Percentiles rank a stretch among this genome's conserved stretches.
Conservation (phyloP, 1,139 yeast species). For the Candida dubliniensis region DNA sequence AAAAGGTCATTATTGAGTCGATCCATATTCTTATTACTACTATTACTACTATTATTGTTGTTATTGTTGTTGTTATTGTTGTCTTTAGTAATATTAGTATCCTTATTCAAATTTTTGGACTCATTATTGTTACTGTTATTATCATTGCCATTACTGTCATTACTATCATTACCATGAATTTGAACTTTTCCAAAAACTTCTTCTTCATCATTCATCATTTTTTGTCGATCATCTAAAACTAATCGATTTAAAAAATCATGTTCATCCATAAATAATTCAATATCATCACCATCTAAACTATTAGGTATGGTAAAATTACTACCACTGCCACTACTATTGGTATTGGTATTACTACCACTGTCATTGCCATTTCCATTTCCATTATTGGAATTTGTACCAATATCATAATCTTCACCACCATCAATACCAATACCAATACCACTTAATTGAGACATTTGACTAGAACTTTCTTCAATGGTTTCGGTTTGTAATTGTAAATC, state of each 20-base stretch:
- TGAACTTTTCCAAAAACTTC: slow-evolving; percentile 15
- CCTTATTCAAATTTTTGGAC: background rate
- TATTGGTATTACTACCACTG: background rate
- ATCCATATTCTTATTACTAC: background rate
- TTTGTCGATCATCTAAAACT: slow-evolving; percentile 12
- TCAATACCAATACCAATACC: background rate
- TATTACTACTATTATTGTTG: background rate
- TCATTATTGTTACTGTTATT: background rate
- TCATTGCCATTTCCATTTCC: background rate
- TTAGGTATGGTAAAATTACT: background rate
- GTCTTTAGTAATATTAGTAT: background rate
- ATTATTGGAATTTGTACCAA: background rate
- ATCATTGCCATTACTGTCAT: slow-evolving; percentile 3
- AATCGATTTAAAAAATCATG: slow-evolving; percentile 18
- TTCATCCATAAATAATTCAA: slow-evolving; percentile 17
- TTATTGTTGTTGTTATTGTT: slow-evolving; percentile 1
- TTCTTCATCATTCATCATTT: slow-evolving; percentile 10
- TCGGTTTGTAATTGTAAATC: slow-evolving; percentile 16
- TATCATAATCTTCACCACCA: background rate
- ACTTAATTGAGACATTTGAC: slow-evolving; percentile 4
- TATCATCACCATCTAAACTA: slow-evolving; percentile 9
- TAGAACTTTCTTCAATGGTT: slow-evolving; percentile 14
- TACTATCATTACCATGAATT: slow-evolving; percentile 9
- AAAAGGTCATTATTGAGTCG: slow-evolving; percentile 2
- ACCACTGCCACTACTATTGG: background rate